Percentiles rank a stretch among this genome's conserved stretches.
Conservation (phyloP, 176 grass and related monocot genomes). For the Areca catechu region DNA sequence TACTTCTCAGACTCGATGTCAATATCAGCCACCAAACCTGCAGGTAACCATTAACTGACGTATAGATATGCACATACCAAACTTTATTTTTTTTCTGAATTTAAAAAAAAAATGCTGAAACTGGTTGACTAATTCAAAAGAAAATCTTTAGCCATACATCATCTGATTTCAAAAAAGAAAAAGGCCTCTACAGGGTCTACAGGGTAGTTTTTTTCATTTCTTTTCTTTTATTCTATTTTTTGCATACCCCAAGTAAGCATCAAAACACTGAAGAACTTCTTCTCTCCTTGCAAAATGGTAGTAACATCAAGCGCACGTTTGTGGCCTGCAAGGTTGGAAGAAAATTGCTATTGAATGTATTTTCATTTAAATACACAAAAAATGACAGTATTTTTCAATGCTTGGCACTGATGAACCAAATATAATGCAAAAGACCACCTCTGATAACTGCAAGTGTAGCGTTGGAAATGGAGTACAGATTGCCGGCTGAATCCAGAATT, state of each 20-base stretch:
- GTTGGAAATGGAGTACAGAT: conserved; percentile 48
- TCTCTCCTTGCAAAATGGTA: conserved; percentile 52
- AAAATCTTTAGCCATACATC: too few species aligned
- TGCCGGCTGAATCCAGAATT: conserved; percentile 42
- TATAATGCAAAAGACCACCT: conserved; percentile 25
- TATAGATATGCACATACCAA: too few species aligned
- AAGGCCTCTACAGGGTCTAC: too few species aligned
- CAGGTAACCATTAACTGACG: neutral
- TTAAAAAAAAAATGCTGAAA: too few species aligned
- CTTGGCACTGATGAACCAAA: too few species aligned
- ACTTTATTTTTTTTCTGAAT: too few species aligned
- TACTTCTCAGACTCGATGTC: conserved; percentile 82
- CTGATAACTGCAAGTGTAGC: conserved; percentile 66
- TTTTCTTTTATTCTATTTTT: too few species aligned
- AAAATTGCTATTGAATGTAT: neutral
- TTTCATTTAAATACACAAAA: too few species aligned
- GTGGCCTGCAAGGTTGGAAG: conserved; percentile 32
- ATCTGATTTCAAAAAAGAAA: too few species aligned
- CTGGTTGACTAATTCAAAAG: too few species aligned
- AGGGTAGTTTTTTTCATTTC: too few species aligned
- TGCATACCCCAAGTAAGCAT: conserved; percentile 73
- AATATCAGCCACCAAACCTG: conserved; percentile 85
- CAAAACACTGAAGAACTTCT: conserved; percentile 61
- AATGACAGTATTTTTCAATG: too few species aligned
- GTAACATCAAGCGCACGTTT: conserved; percentile 62